These are phyloP conservation scores for Ogataea pini DNA, from an alignment of 805 yeast genomes.

Conservation along the genomic window DNA sequence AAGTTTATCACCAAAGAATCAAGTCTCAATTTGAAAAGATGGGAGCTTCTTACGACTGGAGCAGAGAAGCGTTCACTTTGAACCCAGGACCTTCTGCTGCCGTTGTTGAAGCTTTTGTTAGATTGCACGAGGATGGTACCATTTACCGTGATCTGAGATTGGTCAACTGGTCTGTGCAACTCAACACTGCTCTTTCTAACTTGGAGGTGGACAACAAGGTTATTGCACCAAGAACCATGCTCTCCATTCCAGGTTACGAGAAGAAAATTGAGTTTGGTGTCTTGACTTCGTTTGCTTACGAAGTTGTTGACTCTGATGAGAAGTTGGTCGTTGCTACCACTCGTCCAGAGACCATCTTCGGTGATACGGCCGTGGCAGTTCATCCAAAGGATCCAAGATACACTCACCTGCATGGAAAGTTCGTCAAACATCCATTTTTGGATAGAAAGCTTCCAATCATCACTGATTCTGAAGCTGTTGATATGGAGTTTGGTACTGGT, in stretches of 20 bases:
- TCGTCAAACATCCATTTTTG: conserved; percentile 85
- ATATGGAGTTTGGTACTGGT: conserved; percentile 99
- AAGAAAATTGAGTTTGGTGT: conserved; percentile 94
- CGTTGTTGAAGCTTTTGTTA: conserved; percentile 88
- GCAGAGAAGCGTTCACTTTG: conserved; percentile 90
- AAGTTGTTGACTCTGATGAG: conserved; percentile 83
- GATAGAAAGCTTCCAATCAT: conserved; percentile 85
- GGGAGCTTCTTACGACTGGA: conserved; percentile 98
- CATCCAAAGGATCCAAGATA: conserved; percentile 95
- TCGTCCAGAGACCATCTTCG: conserved; percentile 97
- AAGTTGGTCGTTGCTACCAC: conserved; percentile 92
- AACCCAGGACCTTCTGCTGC: conserved; percentile 75
- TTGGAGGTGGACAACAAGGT: conserved; percentile 95
- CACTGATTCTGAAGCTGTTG: conserved; percentile 91
- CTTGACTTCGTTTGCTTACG: conserved; percentile 92
- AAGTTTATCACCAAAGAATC: conserved; percentile 84
- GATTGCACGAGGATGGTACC: conserved; percentile 90
- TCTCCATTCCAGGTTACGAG: conserved; percentile 88
- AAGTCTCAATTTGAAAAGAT: conserved; percentile 79
- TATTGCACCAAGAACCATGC: conserved; percentile 73
- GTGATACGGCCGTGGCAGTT: conserved; percentile 97
- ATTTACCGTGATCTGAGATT: conserved; percentile 92
- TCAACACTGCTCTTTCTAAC: conserved; percentile 94
- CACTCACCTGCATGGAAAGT: conserved; percentile 92
- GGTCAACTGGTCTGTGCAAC: conserved; percentile 94